Base-by-base conservation (phyloP, 2,329 filamentous ascomycete genomes). In the Aspergillus novoparasiticus region DNA sequence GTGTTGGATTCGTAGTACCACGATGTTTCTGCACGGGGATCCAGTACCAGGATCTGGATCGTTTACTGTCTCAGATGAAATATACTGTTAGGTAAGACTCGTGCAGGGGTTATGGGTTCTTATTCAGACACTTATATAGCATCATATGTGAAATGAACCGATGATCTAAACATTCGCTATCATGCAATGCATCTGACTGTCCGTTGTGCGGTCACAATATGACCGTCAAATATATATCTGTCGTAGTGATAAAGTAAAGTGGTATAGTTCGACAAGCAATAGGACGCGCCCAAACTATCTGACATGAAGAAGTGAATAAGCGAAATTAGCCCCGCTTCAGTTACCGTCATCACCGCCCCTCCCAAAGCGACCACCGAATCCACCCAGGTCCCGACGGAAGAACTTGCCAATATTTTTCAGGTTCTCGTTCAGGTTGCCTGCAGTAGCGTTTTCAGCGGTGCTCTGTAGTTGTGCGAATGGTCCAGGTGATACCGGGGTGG, bases 401-500 rank as follows among this genome's bases (percentile, higher is more conserved):
- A 98, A 97, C 79, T 96, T 97, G 28, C 94, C 94, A 79, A 99
- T 92, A 76, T 93, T 97, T 81, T 93, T 94, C 78, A 98, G 76
- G 78, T 97, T 97, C 79, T 96, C 94, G 75, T 97, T 96, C 67
- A 97, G 86, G 58, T 90, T 92, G 9, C 86, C 87, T 71, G 90
- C 88, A 60, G 87, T 72, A 46, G 69, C 70, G 39, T 68, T 67
- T 59, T 74, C 68, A 60, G 71, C 65, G 55, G 66, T 64, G 34
- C 69, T 61, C 68, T 53, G 66, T 70, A 63, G 57, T 54, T 61
- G 71, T 67, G 71, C 60, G 4, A 57, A 57, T 51, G 77, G 70
- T 30, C 65, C 53, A 50, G 63, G 74, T 46, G 72, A 68, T 32
- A 55, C 60, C 16, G 71, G 69, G 10, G 72, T 62, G 19, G 69